Evolutionary conservation across 352 stramenopile genomes (phyloP).

Genomic region (Pythium periplocum): DNA sequence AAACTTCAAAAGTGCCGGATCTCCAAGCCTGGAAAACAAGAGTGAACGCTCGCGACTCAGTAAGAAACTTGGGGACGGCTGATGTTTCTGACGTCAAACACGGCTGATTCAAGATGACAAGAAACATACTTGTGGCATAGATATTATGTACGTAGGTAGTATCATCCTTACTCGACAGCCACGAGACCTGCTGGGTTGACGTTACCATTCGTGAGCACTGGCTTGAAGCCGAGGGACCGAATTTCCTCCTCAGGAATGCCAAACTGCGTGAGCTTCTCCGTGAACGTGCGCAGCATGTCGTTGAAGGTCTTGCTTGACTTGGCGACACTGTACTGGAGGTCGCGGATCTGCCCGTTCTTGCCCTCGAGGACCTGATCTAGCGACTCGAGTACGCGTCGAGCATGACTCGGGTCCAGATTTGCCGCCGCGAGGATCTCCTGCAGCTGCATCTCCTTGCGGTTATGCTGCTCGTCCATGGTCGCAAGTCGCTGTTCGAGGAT

Average conservation of each 20-base stretch:
- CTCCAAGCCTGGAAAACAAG: no score
- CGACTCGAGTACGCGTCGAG: slow-evolving; percentile 60
- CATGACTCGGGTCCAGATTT: slow-evolving; percentile 66
- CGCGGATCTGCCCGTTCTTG: slow-evolving; percentile 52
- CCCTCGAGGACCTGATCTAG: slow-evolving; percentile 56
- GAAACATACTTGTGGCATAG: background rate
- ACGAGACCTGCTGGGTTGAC: slow-evolving; percentile 71
- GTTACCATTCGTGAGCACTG: slow-evolving; percentile 45
- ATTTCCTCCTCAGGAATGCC: slow-evolving; percentile 76
- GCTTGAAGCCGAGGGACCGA: slow-evolving; percentile 55
- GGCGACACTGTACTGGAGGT: slow-evolving; percentile 56
- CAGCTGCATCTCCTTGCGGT: slow-evolving; percentile 66
- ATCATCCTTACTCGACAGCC: slow-evolving; percentile 33
- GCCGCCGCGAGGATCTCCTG: slow-evolving; percentile 68
- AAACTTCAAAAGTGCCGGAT: no score
- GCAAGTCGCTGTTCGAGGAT: slow-evolving; percentile 81
- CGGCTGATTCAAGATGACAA: no score
- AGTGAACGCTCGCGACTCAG: no score
- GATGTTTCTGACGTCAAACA: no score
- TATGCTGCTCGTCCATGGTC: slow-evolving; percentile 66
- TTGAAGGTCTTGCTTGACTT: slow-evolving; percentile 81
- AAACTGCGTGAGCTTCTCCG: slow-evolving; percentile 55
- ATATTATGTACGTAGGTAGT: slow-evolving; percentile 7
- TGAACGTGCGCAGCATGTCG: slow-evolving; percentile 68
- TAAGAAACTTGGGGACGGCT: no score